Conservation (phyloP, 2,329 filamentous ascomycete species). For the Trichoderma polysporum region DNA sequence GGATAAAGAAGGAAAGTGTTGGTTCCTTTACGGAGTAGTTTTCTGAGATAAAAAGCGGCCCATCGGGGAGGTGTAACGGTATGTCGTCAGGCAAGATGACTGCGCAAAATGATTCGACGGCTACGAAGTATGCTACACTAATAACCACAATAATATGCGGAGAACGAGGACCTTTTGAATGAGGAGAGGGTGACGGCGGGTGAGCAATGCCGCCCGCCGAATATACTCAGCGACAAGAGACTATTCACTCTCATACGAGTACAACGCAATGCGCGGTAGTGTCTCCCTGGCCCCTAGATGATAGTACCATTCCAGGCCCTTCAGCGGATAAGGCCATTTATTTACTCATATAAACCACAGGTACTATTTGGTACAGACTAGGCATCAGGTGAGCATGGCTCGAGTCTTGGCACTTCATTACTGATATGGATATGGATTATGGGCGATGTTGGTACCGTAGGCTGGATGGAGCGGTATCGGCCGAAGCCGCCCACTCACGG, state of each 20-base stretch:
- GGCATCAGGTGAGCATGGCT: neutral
- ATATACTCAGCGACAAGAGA: neutral
- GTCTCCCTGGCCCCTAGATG: neutral
- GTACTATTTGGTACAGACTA: neutral
- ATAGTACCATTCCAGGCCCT: neutral
- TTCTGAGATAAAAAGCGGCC: neutral
- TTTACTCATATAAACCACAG: neutral
- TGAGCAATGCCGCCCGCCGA: neutral
- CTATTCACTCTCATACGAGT: neutral
- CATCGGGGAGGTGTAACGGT: neutral
- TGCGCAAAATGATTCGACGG: neutral
- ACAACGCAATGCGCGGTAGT: neutral
- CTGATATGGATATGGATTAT: neutral
- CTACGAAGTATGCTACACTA: neutral
- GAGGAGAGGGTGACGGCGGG: neutral
- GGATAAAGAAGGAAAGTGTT: neutral
- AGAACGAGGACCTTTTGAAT: neutral
- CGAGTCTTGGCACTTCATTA: neutral
- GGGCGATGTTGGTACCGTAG: neutral
- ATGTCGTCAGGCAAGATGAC: slow-evolving; percentile 1
- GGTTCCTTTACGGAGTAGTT: neutral
- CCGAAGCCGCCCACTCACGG: neutral
- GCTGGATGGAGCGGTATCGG: neutral
- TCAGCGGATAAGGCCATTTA: neutral
- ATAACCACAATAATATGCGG: neutral